Percentiles rank a stretch among this genome's conserved stretches.
Evolutionary conservation across 1,284 basidiomycete species (phyloP).

Genomic region (Ceratobasidium sp.): DNA sequence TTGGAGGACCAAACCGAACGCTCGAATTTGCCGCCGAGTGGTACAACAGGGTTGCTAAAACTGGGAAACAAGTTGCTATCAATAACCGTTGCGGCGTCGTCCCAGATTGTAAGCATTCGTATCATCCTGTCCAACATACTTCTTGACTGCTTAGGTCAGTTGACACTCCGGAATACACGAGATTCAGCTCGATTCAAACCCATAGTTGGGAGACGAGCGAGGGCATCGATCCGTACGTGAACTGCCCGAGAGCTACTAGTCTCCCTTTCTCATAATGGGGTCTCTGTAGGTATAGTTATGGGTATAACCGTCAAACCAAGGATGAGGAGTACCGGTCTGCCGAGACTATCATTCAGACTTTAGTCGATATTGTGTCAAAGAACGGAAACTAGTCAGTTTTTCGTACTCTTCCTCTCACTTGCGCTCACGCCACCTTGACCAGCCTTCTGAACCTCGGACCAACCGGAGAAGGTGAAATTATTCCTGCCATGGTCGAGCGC

Average conservation of each 20-base stretch:
- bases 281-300: constrained; percentile 42
- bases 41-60: constrained; percentile 57
- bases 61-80: constrained; percentile 60
- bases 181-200: constrained; percentile 58
- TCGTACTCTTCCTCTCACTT: not conserved
- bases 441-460: constrained; percentile 62
- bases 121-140: not conserved
- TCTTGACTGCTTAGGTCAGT: constrained; percentile 42
- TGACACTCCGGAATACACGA: constrained; percentile 62
- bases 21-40: constrained; percentile 58
- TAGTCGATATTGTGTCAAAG: constrained; percentile 63
- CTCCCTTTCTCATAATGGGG: constrained; percentile 44
- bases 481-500: constrained; percentile 55
- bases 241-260: not conserved
- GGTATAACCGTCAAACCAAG: constrained; percentile 54
- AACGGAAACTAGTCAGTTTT: constrained; percentile 58
- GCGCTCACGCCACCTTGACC: no score
- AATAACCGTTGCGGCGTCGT: constrained; percentile 56
- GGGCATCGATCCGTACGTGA: constrained; percentile 46
- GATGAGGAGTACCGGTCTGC: constrained; percentile 58
- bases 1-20: constrained; percentile 60
- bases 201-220: constrained; percentile 63
- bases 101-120: constrained; percentile 39
- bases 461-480: constrained; percentile 59
- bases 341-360: constrained; percentile 56